Base-by-base conservation (phyloP, 192 early-diverging fungal species). In the Umbelopsis ramanniana region DNA sequence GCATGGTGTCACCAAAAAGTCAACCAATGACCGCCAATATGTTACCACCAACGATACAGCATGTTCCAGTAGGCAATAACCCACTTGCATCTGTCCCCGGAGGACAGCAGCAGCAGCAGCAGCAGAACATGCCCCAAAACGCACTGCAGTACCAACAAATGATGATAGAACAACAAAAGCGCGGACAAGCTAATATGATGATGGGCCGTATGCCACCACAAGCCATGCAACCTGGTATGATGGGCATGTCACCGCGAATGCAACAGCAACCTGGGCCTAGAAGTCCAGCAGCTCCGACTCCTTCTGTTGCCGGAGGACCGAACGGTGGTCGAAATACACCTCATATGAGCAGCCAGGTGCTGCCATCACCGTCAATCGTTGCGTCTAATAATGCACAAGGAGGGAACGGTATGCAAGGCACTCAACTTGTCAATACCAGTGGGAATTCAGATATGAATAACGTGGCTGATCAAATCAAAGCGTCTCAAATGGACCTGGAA, bases 331-430 rank as follows among this genome's bases (percentile, higher is more conserved):
- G 57, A 3, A 63, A 29, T 37, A 63, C 57, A 17, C 57, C 57
- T 6, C 57, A 63, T 63, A 38, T 63, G 7, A 37, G 57, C 57
- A 63, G 57, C 57, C 57, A 63, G 57, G 57, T 35, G 57, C 57
- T 63, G 57, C 57, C 57, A 37, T 63, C 57, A 19, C 57, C 57
- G 57, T 63, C 57, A 22, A 63, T 63, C 19, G 57, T 63, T 7
- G 57, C 57, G 3, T 63, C 57, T 4, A 63, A 63, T 37, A 63
- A 22, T 6, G 29, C 57, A 6, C 57, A 29, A 35, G 57, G 57
- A 12, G 57, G 57, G 6, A 43, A 7, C 17, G 33, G 3, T 37
- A 29, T 37, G 33, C 57, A 29, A 37, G 57, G 57, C 0, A 35
- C 4, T 37, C 57, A 63, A 35, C 26, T 63, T 37, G 57, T 63